These are phyloP conservation scores for Candida sp. DNA, from an alignment of 1,139 yeast genomes.

Conservation along the genomic window DNA sequence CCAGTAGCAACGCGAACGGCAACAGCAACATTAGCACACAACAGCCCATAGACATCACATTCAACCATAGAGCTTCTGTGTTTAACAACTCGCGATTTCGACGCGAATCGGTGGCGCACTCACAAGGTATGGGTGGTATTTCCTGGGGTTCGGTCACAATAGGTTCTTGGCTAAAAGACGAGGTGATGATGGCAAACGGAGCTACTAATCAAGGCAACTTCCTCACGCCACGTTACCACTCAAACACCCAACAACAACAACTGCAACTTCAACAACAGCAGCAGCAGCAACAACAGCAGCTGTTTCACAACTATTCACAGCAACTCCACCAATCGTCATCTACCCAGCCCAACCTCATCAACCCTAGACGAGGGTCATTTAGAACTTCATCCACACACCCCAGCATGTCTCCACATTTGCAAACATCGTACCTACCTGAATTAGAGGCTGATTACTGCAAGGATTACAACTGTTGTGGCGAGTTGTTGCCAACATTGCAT, in stretches of 20 bases:
- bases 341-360: constrained; percentile 33
- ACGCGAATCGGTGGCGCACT: constrained; percentile 92
- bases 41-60: constrained; percentile 53
- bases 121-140: constrained; percentile 98
- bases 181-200: constrained; percentile 62
- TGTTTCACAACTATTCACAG: constrained; percentile 9
- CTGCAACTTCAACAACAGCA: constrained; percentile 21
- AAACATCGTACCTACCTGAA: constrained; percentile 84
- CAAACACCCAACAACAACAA: constrained; percentile 13
- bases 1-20: constrained; percentile 1
- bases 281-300: constrained; percentile 22
- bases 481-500: constrained; percentile 88
- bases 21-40: constrained; percentile 19
- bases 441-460: constrained; percentile 96
- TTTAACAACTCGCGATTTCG: constrained; percentile 51
- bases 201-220: constrained; percentile 5
- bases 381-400: constrained; percentile 20
- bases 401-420: constrained; percentile 63
- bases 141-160: constrained; percentile 98
- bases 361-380: constrained; percentile 49
- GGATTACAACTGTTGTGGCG: constrained; percentile 97
- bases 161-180: constrained; percentile 96
- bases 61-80: constrained; percentile 47
- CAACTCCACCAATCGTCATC: constrained; percentile 8
- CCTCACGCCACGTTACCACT: constrained; percentile 11